A percentile compares a stretch with the other conserved stretches of the same genome.
Evolutionary conservation across 306 rosid species (phyloP).

Genomic region (Quercus bicolor): DNA sequence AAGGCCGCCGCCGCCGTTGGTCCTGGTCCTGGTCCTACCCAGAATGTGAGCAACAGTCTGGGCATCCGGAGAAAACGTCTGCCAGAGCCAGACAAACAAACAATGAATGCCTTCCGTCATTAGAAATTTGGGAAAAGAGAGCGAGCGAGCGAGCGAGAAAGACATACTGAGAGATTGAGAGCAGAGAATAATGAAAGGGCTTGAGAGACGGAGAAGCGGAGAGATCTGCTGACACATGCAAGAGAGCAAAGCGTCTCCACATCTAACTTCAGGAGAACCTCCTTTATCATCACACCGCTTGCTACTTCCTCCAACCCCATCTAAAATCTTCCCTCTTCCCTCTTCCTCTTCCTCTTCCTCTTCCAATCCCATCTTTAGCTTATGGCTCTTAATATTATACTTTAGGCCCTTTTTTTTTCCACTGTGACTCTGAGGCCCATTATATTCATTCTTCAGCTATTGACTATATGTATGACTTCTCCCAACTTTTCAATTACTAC

Average conservation of each 20-base stretch:
- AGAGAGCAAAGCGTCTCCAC: constrained; percentile 22
- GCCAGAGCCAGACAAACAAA: neutral
- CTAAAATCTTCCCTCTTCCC: no score
- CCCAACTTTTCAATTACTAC: no score
- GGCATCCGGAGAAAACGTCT: constrained; percentile 13
- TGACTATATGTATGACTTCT: no score
- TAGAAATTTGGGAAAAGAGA: neutral
- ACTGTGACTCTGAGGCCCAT: no score
- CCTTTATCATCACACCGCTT: constrained; percentile 3
- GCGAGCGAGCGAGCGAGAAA: neutral
- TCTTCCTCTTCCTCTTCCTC: no score
- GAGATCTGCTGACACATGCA: constrained; percentile 23
- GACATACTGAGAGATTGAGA: constrained; percentile 21
- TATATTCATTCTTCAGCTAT: no score
- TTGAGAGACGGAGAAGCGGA: constrained; percentile 13
- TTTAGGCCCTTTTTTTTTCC: no score
- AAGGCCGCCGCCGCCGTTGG: neutral
- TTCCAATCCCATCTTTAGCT: no score
- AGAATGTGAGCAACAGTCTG: constrained; percentile 9
- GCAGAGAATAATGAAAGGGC: constrained; percentile 15
- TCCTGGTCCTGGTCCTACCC: neutral
- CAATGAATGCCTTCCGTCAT: neutral
- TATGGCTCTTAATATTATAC: no score
- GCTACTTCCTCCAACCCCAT: constrained; percentile 8
- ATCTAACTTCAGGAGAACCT: constrained; percentile 18